These are phyloP conservation scores for Ganoderma sinense DNA, from an alignment of 1,284 basidiomycete genomes.

Conservation along the genomic window DNA sequence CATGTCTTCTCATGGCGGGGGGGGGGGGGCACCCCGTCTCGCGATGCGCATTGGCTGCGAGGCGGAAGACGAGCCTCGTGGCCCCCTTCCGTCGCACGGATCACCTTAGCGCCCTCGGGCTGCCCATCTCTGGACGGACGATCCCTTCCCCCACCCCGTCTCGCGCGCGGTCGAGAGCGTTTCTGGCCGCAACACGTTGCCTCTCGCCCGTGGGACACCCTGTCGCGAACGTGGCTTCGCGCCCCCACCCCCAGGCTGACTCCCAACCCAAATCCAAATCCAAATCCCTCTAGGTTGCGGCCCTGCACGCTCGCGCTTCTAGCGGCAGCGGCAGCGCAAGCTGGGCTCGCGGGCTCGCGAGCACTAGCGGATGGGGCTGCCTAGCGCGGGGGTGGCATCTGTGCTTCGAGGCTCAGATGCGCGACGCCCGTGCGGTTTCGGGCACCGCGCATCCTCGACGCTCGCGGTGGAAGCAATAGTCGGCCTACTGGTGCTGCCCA, in stretches of 20 bases:
- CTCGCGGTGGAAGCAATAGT: conserved; percentile 7
- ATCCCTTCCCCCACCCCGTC: not conserved
- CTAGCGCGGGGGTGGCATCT: not conserved
- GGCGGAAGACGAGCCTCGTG: conserved; percentile 5
- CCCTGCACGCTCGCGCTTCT: not conserved
- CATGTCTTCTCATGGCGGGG: not conserved
- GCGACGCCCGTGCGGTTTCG: not conserved
- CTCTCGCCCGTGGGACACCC: not conserved
- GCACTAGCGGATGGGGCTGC: not conserved
- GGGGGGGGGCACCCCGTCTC: not conserved
- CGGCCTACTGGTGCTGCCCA: too few relatives aligned
- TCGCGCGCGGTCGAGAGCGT: conserved; percentile 1
- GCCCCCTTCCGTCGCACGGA: conserved; percentile 4
- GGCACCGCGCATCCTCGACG: not conserved
- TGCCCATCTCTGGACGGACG: conserved; percentile 2
- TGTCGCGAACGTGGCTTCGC: not conserved
- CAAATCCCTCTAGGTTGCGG: not conserved
- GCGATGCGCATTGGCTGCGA: not conserved
- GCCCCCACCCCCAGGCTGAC: not conserved
- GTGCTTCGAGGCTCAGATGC: not conserved
- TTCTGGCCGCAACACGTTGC: not conserved
- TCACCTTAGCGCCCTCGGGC: conserved; percentile 5
- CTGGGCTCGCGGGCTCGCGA: not conserved
- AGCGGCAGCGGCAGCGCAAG: not conserved
- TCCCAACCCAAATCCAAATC: not conserved